phyloP scores from a whole-genome alignment of 331 rosid genomes.

The Cydonia oblonga region DNA sequence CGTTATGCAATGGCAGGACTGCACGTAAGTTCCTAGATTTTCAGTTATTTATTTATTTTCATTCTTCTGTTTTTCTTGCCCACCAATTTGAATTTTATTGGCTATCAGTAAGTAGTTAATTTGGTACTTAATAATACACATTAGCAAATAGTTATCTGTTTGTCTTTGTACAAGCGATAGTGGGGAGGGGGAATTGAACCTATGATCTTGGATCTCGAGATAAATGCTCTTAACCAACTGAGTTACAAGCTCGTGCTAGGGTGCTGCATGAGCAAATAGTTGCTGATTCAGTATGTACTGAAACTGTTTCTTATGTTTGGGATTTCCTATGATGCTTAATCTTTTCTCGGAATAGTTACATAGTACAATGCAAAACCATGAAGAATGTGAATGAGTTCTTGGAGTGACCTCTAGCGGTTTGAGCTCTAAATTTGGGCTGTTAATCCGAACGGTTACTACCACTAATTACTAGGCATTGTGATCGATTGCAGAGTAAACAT shows the following conservation, averaged over 20 bases:
- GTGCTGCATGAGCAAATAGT: not conserved
- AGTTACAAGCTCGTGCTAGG: too few species aligned
- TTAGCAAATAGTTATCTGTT: not conserved
- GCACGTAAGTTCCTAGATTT: constrained; percentile 40
- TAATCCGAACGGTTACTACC: not conserved
- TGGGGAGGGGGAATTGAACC: too few species aligned
- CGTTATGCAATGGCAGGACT: constrained; percentile 95
- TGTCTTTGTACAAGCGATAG: not conserved
- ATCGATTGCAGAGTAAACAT: constrained; percentile 73
- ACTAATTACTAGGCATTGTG: constrained; percentile 10
- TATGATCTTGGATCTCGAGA: too few species aligned
- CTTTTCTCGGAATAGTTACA: not conserved
- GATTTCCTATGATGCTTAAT: not conserved
- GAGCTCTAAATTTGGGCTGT: not conserved
- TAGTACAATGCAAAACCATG: not conserved
- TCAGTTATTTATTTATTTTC: not conserved
- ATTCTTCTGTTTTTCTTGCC: not conserved
- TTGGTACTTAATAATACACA: not conserved
- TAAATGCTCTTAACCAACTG: too few species aligned
- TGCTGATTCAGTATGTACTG: not conserved
- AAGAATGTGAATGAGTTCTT: not conserved
- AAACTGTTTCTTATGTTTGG: not conserved
- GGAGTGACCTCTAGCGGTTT: not conserved
- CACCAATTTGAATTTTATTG: not conserved
- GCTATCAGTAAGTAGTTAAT: not conserved